phyloP scores from a whole-genome alignment of 306 rosid genomes.

The Cyamopsis tetragonoloba region DNA sequence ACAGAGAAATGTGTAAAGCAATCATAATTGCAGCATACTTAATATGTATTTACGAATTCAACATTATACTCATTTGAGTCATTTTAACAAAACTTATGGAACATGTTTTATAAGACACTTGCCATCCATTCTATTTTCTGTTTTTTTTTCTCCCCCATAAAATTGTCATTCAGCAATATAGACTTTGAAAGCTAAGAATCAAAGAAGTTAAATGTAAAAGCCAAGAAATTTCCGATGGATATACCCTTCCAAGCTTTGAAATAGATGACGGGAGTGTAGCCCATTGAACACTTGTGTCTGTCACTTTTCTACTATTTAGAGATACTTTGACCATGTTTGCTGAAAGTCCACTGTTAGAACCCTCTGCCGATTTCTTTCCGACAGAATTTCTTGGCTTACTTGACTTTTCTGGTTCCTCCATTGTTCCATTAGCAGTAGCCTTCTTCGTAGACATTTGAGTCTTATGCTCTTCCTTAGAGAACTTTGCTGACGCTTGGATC shows the following conservation, averaged over 20 bases:
- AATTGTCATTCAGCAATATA: background rate
- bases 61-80: background rate
- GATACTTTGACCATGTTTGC: conserved; percentile 78
- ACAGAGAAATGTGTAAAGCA: background rate
- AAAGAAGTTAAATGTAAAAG: conserved; percentile 14
- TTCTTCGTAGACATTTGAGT: conserved; percentile 54
- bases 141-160: too few species aligned
- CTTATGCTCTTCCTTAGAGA: conserved; percentile 59
- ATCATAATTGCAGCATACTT: conserved; percentile 5
- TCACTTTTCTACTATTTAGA: conserved; percentile 56
- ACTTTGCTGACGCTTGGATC: conserved; percentile 42
- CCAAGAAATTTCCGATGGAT: conserved; percentile 13
- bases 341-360: conserved; percentile 49
- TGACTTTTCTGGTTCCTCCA: conserved; percentile 50
- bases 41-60: background rate
- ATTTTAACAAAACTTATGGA: background rate
- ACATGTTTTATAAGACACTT: background rate
- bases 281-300: conserved; percentile 78
- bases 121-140: background rate
- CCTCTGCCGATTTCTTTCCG: conserved; percentile 70
- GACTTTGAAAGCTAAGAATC: conserved; percentile 1
- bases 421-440: conserved; percentile 48
- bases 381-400: conserved; percentile 52
- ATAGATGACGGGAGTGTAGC: conserved; percentile 82
- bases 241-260: conserved; percentile 94